Evolutionary conservation across 2,329 filamentous ascomycete species (phyloP), one percentile per base, ranked within the genome.

Genomic region (Geosmithia morbida): DNA sequence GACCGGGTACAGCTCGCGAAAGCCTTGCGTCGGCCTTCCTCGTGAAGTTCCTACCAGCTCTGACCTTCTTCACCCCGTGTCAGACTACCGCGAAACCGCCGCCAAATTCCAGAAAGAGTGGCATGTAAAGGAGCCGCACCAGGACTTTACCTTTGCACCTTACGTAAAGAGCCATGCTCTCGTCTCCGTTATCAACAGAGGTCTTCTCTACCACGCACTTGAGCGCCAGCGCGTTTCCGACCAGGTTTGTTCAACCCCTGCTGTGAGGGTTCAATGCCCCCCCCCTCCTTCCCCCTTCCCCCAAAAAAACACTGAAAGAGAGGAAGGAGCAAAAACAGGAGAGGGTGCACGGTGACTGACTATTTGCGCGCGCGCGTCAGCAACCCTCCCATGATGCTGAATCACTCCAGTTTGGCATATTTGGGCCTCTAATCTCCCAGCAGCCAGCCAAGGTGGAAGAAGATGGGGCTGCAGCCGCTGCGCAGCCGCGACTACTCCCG

Each of bases 31-130:
- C n/a, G n/a, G n/a, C n/a, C n/a, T n/a, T n/a, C n/a, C n/a, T n/a
- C n/a, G n/a, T n/a, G n/a, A n/a, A n/a, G n/a, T 43, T 18, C 45
- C 22, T 16, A 46, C 45, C 45, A 17, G 45, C 45, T 11, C 29
- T 46, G 22, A 40, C n/a, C n/a, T n/a, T n/a, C n/a, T 26, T 6
- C 41, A 50, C 19, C 7, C 17, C 13, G 16, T 17, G 10, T 47
- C 66, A 82, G 79, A 81, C 67, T 83, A 80, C 67, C 73, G 74
- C 64, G 79, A 82, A 61, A 80, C 79, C 42, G 79, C 79, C 48
- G 73, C 76, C 64, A 80, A 79, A 60, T 75, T 83, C 55, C 77
- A 81, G 58, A 81, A 81, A 60, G 78, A 83, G 66, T 83, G 79
- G 79, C 72, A 78, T 62, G 66, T 79, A 53, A 67, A 71, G 57